Evolutionary conservation across 306 rosid species (phyloP), one percentile per base, ranked within the genome.

Genomic region (Pterocarpus santalinus): DNA sequence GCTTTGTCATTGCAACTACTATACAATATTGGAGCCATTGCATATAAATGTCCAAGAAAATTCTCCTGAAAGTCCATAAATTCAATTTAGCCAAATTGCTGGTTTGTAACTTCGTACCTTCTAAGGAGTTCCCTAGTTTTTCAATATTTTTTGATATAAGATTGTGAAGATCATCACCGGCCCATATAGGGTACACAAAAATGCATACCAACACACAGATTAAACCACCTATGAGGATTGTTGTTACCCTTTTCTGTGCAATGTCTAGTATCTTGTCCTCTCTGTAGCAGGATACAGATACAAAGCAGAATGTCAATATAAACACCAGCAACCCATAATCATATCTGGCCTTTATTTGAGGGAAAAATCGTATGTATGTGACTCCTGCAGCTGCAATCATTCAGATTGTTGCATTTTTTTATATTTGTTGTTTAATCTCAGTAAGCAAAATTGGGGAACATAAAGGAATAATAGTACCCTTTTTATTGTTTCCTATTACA

Each of bases 301-400:
- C 83, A 73, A 89, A 7, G 47, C 90, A 69, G 73, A 82, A 89
- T 16, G 91, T 87, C 75, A 91, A 75, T 53, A 87, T 84, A 69
- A 85, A 89, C 58, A 89, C 83, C 52, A 85, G 52, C 65, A 87
- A 78, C 52, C 91, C 91, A 14, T 89, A 91, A 66, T 91, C 95
- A 17, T 87, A 86, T 76, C 90, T 82, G 0, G 90, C 87, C 69
- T 89, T 87, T 17, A 89, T 57, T 61, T 53, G 9, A 0, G 89
- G 92, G 11, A 85, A 78, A 81, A 91, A 91, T 62, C 90, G 72
- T 7, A 86, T 15, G 61, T 81, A 89, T n/a, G 91, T 91, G 2
- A 56, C 77, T 33, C 60, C 76, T 33, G 84, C 63, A 47, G 73
- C 88, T 88, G 90, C 78, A 64, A 46, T 22, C 16, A 69, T 41